Percentiles rank a stretch among this genome's conserved stretches.
Conservation (phyloP, 2,329 filamentous ascomycete species). For the Septoria linicola region DNA sequence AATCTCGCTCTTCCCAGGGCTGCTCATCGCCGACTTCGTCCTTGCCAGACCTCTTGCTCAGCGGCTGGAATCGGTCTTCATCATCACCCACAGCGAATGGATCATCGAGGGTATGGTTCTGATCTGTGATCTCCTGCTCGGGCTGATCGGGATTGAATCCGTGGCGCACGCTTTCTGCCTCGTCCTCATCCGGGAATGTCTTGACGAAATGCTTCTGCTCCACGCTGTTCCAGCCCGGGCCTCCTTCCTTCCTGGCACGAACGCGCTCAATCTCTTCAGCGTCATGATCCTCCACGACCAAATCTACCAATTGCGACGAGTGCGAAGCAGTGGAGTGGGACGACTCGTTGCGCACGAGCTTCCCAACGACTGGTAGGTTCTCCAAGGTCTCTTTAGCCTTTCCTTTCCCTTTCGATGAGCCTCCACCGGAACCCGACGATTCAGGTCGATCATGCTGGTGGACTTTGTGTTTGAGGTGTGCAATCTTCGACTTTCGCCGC, state of each 20-base stretch:
- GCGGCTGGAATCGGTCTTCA: slow-evolving; percentile 28
- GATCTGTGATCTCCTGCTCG: slow-evolving; percentile 43
- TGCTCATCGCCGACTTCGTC: slow-evolving; percentile 32
- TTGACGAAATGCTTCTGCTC: slow-evolving; percentile 57
- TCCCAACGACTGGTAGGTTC: slow-evolving; percentile 37
- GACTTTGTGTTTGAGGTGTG: slow-evolving; percentile 43
- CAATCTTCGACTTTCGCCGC: slow-evolving; percentile 50
- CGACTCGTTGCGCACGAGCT: slow-evolving; percentile 50
- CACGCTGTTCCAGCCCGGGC: slow-evolving; percentile 59
- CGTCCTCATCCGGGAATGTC: slow-evolving; percentile 48
- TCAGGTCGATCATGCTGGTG: slow-evolving; percentile 40
- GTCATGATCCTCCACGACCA: slow-evolving; percentile 63
- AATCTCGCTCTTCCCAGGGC: slow-evolving; percentile 36
- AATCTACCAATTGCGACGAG: slow-evolving; percentile 63
- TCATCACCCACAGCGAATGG: slow-evolving; percentile 47
- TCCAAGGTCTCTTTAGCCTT: slow-evolving; percentile 26
- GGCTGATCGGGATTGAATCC: slow-evolving; percentile 54
- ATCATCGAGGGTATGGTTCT: slow-evolving; percentile 46
- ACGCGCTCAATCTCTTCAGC: slow-evolving; percentile 63
- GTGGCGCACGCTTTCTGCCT: slow-evolving; percentile 53
- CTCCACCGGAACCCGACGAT: slow-evolving; percentile 40
- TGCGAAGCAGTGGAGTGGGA: slow-evolving; percentile 52
- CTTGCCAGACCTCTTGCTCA: slow-evolving; percentile 21
- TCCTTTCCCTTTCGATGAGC: slow-evolving; percentile 34
- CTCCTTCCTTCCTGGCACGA: slow-evolving; percentile 62